Evolutionary conservation across 202 grass and related monocot species (phyloP).

Genomic region (Saccharum hybrid): DNA sequence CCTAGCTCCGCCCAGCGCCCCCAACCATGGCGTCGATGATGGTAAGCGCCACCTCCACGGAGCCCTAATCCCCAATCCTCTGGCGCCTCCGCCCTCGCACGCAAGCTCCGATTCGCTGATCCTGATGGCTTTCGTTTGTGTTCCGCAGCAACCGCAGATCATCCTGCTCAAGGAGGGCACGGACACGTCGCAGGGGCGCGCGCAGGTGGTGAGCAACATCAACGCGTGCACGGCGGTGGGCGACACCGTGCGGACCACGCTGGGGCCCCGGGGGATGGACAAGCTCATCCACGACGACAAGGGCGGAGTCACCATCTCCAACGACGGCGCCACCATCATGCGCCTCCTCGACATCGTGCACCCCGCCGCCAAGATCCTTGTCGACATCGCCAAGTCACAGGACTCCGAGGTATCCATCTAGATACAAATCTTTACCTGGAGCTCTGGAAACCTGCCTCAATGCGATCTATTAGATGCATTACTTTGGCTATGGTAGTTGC

Average conservation of each 20-base stretch:
- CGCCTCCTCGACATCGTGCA: slow-evolving; percentile 90
- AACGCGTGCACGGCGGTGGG: slow-evolving; percentile 80
- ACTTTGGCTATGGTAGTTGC: background rate
- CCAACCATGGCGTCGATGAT: slow-evolving; percentile 57
- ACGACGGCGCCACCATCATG: slow-evolving; percentile 98
- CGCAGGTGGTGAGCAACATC: slow-evolving; percentile 94
- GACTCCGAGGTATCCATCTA: slow-evolving; percentile 77
- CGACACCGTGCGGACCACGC: slow-evolving; percentile 85
- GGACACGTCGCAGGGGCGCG: slow-evolving; percentile 93
- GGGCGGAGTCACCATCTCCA: slow-evolving; percentile 92
- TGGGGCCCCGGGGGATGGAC: slow-evolving; percentile 94
- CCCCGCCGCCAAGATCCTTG: slow-evolving; percentile 90
- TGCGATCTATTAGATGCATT: background rate
- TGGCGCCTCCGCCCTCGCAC: background rate
- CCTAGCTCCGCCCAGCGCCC: slow-evolving; percentile 19
- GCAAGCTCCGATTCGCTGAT: background rate
- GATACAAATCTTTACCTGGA: background rate
- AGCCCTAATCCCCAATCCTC: background rate
- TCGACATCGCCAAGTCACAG: slow-evolving; percentile 94
- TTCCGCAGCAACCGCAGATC: slow-evolving; percentile 91
- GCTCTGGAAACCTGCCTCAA: background rate
- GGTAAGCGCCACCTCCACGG: slow-evolving; percentile 25
- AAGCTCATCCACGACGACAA: slow-evolving; percentile 97
- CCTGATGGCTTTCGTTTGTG: slow-evolving; percentile 12
- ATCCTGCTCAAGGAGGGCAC: slow-evolving; percentile 98